phyloP scores from a whole-genome alignment of 352 stramenopile genomes.

The Globisporangium perplexum region DNA sequence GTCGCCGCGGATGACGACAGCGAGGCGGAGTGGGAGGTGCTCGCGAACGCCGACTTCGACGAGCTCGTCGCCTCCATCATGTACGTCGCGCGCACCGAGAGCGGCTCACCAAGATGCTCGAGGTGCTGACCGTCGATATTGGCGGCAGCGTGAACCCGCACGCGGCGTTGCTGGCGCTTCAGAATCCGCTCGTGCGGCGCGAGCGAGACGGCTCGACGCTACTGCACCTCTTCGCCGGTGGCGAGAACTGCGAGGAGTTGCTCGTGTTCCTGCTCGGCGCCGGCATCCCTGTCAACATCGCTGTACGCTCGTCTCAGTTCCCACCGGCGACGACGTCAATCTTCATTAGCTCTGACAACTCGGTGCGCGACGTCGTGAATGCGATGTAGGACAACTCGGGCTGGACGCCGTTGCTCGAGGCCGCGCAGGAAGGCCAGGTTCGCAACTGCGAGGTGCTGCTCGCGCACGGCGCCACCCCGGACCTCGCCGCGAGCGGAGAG shows the following conservation, averaged over 20 bases:
- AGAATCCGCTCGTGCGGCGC: slow-evolving; percentile 8
- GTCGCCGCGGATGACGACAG: slow-evolving; percentile 2
- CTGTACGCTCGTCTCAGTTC: slow-evolving; percentile 6
- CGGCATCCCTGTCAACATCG: slow-evolving; percentile 32
- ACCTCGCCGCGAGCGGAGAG: slow-evolving; percentile 19
- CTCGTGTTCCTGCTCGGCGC: slow-evolving; percentile 34
- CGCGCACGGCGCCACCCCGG: slow-evolving; percentile 27
- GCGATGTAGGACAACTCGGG: slow-evolving; percentile 39
- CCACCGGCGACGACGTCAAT: not conserved
- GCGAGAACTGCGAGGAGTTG: slow-evolving; percentile 23
- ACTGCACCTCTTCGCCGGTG: slow-evolving; percentile 14
- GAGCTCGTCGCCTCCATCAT: slow-evolving; percentile 16
- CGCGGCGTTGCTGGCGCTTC: slow-evolving; percentile 1
- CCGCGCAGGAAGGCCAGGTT: slow-evolving; percentile 49
- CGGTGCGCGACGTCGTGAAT: no score
- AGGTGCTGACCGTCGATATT: no score
- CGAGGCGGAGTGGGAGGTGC: slow-evolving; percentile 7
- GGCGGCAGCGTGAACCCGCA: slow-evolving; percentile 17
- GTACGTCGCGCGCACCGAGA: slow-evolving; percentile 1
- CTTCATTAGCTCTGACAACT: not conserved
- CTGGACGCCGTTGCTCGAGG: slow-evolving; percentile 60
- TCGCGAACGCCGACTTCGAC: slow-evolving; percentile 15
- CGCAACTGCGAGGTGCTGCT: slow-evolving; percentile 38
- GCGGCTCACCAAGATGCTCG: no score
- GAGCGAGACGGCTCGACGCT: slow-evolving; percentile 16